Evolutionary conservation across 768 basidiomycete species (phyloP), one percentile per base, ranked within the genome.

Genomic region (Trametes cinnabarina): DNA sequence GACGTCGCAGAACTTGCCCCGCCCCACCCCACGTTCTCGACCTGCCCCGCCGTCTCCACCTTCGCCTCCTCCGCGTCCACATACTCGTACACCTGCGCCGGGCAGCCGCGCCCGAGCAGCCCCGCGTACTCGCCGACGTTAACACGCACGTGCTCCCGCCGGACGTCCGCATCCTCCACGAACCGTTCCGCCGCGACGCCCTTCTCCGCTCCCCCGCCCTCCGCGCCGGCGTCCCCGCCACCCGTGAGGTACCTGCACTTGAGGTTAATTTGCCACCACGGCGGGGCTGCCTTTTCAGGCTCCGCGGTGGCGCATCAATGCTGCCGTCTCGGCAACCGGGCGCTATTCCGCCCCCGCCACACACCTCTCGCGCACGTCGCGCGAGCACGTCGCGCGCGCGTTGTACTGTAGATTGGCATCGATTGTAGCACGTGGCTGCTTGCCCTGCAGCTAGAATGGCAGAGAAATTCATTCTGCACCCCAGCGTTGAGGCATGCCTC

Each of bases 71-170:
- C 86, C 17, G 81, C 87, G 28, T 90, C 83, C 3, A 95, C 87
- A 68, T 99, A 99, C 74, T 99, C 96, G 71, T 99, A 99, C 39
- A 98, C 96, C 4, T 86, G 92, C 0, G 97, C 96, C 1, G 96
- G 96, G 72, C 96, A 99, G 4, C 88, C 95, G 4, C 85, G 79
- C 0, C 88, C 89, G n/a, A 99, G 78, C 23, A 98, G 71, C 8
- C 94, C 93, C 0, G 90, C 96, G 69, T 86, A 99, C 65, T 91
- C 84, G 47, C 78, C 78, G 0, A 86, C 80, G 71, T 98, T 98
- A 39, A 74, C 74, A 55, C 80, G 70, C 5, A 96, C 92, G 68
- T 98, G 96, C 22, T 82, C 76, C 47, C 74, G 73, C 48, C 83
- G 74, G 30, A 77, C 70, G 23, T 71, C 70, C 14, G 76, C 64